Percentiles rank a stretch among this genome's conserved stretches.
phyloP scores from a whole-genome alignment of 1,284 basidiomycete species.

The Ustilago curta region DNA sequence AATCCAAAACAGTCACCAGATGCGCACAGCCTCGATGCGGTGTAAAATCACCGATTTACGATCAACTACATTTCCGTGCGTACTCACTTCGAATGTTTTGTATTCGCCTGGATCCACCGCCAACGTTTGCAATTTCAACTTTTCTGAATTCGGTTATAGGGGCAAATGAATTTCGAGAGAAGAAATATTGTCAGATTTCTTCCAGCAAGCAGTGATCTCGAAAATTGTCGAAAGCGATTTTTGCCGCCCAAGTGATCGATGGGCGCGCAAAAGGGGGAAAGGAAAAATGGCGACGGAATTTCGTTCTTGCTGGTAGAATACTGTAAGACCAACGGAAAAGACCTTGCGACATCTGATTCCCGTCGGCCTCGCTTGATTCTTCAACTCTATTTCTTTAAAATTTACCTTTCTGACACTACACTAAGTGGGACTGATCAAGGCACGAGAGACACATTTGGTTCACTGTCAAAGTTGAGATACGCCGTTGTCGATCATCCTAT shows the following conservation, averaged over 20 bases:
- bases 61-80: background rate
- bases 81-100: background rate
- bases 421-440: too few relatives aligned
- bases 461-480: too few relatives aligned
- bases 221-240: background rate
- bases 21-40: background rate
- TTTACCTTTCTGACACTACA: too few relatives aligned
- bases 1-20: too few relatives aligned
- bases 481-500: too few relatives aligned
- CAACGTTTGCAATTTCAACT: background rate
- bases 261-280: background rate
- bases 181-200: background rate
- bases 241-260: conserved; percentile 1
- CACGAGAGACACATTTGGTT: too few relatives aligned
- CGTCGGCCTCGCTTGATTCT: too few relatives aligned
- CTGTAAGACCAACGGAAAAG: background rate
- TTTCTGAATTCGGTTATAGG: background rate
- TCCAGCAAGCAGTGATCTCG: background rate
- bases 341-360: too few relatives aligned
- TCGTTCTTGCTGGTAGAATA: background rate
- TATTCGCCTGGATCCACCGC: conserved; percentile 1
- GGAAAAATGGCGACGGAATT: background rate
- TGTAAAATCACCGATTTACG: conserved; percentile 1
- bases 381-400: too few relatives aligned
- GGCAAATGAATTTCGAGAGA: background rate